phyloP scores from a whole-genome alignment of 129 eudicot species.

The Flaveria brownii region DNA sequence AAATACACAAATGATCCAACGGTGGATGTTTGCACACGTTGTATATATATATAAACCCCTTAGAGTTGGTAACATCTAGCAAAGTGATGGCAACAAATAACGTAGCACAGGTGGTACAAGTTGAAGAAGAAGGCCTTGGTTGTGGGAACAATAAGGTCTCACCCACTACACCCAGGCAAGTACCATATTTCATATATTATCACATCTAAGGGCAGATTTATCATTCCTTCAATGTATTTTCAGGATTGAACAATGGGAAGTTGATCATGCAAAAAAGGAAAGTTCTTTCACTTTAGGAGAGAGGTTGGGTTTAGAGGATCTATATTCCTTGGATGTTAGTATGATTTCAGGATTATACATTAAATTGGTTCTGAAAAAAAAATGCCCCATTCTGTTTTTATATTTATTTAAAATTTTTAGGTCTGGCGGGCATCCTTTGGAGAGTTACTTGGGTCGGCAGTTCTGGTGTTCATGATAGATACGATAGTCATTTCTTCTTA shows the following conservation, averaged over 20 bases:
- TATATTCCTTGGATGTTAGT: slow-evolving; percentile 53
- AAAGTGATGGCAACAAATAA: slow-evolving; percentile 46
- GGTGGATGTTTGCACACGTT: slow-evolving; percentile 14
- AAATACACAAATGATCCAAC: slow-evolving; percentile 25
- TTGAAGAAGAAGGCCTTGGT: slow-evolving; percentile 48
- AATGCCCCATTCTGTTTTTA: not conserved
- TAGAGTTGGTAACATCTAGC: slow-evolving; percentile 3
- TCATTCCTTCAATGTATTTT: not conserved
- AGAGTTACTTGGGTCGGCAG: slow-evolving; percentile 66
- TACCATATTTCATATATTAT: not conserved
- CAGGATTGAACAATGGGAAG: slow-evolving; percentile 45
- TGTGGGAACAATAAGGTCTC: slow-evolving; percentile 34
- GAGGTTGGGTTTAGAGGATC: slow-evolving; percentile 62
- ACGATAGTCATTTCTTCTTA: slow-evolving; percentile 68
- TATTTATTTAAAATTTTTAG: slow-evolving; percentile 29
- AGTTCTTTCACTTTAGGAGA: slow-evolving; percentile 41
- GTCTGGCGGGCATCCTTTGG: slow-evolving; percentile 83
- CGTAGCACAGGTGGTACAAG: slow-evolving; percentile 30
- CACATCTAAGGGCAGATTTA: not conserved
- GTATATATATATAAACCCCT: slow-evolving; percentile 32
- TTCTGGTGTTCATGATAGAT: slow-evolving; percentile 70
- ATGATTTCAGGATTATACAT: too few relatives aligned
- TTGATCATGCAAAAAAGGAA: slow-evolving; percentile 43
- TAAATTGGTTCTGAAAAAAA: too few relatives aligned
- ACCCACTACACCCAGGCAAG: slow-evolving; percentile 45